Evolutionary conservation across 805 yeast genomes (phyloP), one percentile per base, ranked within the genome.

Genomic region (Ogataea glucozyma): DNA sequence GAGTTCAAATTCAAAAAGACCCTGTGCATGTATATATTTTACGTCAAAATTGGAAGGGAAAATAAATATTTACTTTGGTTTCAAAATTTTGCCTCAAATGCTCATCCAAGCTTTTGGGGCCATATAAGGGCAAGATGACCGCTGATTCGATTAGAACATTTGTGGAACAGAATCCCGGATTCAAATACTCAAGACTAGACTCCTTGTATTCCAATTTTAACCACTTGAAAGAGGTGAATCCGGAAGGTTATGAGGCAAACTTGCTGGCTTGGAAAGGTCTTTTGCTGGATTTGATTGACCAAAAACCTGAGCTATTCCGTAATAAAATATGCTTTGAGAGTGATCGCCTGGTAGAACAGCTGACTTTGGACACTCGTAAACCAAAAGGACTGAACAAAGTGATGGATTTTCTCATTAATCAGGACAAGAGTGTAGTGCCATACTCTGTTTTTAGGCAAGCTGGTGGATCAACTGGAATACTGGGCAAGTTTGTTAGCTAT

Each of bases 221-320:
- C 8, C 60, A 68, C n/a, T 60, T 76, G 22, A 60, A 64, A 42
- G 72, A 69, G 10, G 34, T 59, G 3, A 76, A 76, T 46, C 65
- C 63, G 3, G 79, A 72, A 42, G 82, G 82, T 6, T 75, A 64
- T 42, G 67, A 59, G 17, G 81, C 81, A 12, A 76, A 76, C 48
- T 19, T 76, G 11, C 51, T 51, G 4, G 74, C 76, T 3, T 76
- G 82, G 82, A 63, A 57, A 35, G 48, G 54, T 4, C 61, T 70
- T 9, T 53, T 76, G 7, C 38, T 51, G 16, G 57, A 57, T 17
- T 57, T 68, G 12, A 40, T 58, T 3, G 30, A 38, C 4, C 24
- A 48, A 27, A 39, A 47, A 26, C 40, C 49, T 6, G 58, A 52
- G 8, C 51, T 56, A 5, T 63, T 70, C 31, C 50, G 45, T 1